Evolutionary conservation across 129 eudicot species (phyloP).

Genomic region (Flaveria trinervia): DNA sequence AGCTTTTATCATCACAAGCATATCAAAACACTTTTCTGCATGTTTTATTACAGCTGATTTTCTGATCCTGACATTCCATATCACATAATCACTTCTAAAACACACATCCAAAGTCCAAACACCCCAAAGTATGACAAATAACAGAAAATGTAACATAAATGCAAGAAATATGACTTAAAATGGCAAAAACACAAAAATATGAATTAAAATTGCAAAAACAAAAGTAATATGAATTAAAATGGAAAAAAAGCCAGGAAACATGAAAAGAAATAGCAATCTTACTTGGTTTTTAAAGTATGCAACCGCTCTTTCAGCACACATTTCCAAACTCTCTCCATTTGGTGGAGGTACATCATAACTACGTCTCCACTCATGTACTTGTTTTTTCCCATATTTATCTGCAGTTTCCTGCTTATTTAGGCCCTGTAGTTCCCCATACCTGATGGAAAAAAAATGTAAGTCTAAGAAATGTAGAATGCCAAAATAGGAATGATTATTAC

Average conservation of each 20-base stretch:
- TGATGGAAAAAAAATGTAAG: constrained; percentile 4
- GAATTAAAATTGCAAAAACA: neutral
- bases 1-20: neutral
- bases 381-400: constrained; percentile 83
- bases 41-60: neutral
- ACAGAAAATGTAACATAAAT: neutral
- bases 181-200: neutral
- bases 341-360: constrained; percentile 99
- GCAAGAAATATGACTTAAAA: neutral
- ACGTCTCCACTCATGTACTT: constrained; percentile 94
- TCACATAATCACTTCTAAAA: neutral
- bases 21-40: neutral
- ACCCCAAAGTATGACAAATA: neutral
- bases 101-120: neutral
- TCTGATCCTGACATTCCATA: neutral
- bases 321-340: constrained; percentile 96
- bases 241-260: neutral
- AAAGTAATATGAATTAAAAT: neutral
- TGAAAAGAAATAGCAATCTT: constrained; percentile 9
- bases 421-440: constrained; percentile 98
- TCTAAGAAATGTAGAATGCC: constrained; percentile 1
- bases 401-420: constrained; percentile 98
- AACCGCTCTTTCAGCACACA: constrained; percentile 99
- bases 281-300: constrained; percentile 85
- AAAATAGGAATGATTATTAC: neutral